Base-by-base conservation (phyloP, 306 rosid species). In the Lathyrus oleraceus region DNA sequence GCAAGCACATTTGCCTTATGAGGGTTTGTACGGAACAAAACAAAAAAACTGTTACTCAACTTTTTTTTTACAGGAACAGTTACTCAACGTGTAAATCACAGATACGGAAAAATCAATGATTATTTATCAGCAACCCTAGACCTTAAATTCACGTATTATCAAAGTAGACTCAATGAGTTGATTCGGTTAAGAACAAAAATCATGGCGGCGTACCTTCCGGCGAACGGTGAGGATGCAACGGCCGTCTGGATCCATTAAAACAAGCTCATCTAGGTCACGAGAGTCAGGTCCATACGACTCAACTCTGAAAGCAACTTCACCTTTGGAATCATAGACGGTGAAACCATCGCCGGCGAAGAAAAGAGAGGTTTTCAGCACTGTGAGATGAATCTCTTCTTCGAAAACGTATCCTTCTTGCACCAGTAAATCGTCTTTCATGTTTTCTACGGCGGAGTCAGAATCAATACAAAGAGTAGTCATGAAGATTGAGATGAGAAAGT, bases 281-380 rank as follows among this genome's bases (percentile, higher is more conserved):
- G 80, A 19, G 16, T 88, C 84, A 15, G 90, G 87, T 12, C 97
- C 96, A 60, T 90, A 94, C 0, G 97, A 82, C 67, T 90, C 97
- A 71, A 94, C 96, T 1, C 98, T 85, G 86, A 94, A 94, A 23
- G 88, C 83, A 39, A 90, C 75, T 2, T 81, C 69, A 10, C 95
- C 97, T 10, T 78, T 76, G 73, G 76, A 78, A 47, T 94, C 87
- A 68, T 87, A 94, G 15, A 80, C 98, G 14, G 85, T 80, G 87
- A 85, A 94, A 30, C 98, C 98, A 69, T 94, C 98, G 3, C 94
- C 94, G 15, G 87, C 11, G 82, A 87, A 90, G 83, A 94, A 94
- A 2, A 90, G 83, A 71, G 95, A 90, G 38, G 98, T 94, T 66
- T 90, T 94, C 4, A 87, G 89, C 14, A 94, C 96, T 0, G 98